Percentiles rank a stretch among this genome's conserved stretches.
Conservation (phyloP, 2,329 filamentous ascomycete genomes). For the Fusarium haematococcum region DNA sequence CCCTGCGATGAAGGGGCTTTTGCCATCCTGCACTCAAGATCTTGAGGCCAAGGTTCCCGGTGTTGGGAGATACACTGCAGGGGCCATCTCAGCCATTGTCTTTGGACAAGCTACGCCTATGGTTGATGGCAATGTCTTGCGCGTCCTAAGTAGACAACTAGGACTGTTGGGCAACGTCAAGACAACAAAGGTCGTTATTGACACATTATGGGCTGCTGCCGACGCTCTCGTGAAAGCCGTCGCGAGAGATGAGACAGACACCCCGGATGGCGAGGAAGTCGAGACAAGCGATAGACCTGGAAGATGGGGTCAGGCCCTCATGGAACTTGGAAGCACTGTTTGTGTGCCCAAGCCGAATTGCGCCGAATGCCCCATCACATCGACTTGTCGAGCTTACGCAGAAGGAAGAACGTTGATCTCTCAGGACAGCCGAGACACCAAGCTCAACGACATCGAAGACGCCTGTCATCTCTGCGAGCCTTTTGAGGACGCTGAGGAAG, state of each 20-base stretch:
- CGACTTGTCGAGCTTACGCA: slow-evolving; percentile 63
- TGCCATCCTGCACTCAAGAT: slow-evolving; percentile 60
- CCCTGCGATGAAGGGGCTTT: slow-evolving; percentile 55
- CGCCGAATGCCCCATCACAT: slow-evolving; percentile 60
- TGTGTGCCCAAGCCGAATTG: slow-evolving; percentile 72
- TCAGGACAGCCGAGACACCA: slow-evolving; percentile 15
- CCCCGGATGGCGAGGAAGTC: slow-evolving; percentile 37
- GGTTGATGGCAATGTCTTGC: slow-evolving; percentile 73
- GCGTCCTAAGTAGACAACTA: slow-evolving; percentile 71
- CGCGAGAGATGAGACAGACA: slow-evolving; percentile 51
- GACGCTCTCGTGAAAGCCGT: slow-evolving; percentile 65
- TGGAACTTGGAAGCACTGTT: slow-evolving; percentile 74
- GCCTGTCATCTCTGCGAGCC: slow-evolving; percentile 61
- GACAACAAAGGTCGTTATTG: slow-evolving; percentile 63
- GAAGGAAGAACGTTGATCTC: slow-evolving; percentile 56
- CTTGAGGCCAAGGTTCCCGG: slow-evolving; percentile 66
- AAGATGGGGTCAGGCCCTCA: slow-evolving; percentile 72
- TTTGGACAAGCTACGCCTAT: slow-evolving; percentile 70
- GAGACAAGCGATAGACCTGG: slow-evolving; percentile 64
- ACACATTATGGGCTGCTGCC: slow-evolving; percentile 69
- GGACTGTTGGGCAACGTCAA: slow-evolving; percentile 69
- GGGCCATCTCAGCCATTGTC: slow-evolving; percentile 71
- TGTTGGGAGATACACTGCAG: slow-evolving; percentile 72
- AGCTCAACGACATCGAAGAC: slow-evolving; percentile 62
- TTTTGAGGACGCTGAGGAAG: slow-evolving; percentile 52